Percentiles rank a stretch among this genome's conserved stretches.
phyloP scores from a whole-genome alignment of 768 basidiomycete species.

The Tricholoma furcatifolium region DNA sequence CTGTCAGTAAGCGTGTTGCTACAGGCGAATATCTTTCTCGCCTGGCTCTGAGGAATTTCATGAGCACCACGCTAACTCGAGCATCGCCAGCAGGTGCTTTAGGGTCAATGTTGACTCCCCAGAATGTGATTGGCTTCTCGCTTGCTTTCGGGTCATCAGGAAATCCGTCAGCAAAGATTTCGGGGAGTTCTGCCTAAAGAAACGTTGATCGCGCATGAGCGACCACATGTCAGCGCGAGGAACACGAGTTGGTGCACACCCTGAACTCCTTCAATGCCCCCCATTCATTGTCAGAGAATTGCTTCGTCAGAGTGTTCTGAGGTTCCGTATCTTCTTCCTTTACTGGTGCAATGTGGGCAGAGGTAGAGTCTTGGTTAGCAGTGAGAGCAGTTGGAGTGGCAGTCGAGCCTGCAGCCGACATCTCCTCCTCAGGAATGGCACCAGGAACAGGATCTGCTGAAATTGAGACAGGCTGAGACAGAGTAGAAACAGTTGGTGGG shows the following conservation, averaged over 20 bases:
- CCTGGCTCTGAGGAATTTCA: conserved; percentile 84
- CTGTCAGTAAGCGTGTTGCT: neutral
- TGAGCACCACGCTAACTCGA: conserved; percentile 68
- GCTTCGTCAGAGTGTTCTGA: conserved; percentile 65
- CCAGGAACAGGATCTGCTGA: conserved; percentile 5
- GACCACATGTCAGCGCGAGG: neutral
- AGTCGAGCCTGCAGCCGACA: conserved; percentile 6
- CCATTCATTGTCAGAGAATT: conserved; percentile 76
- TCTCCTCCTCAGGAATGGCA: conserved; percentile 8
- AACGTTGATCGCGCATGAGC: no score
- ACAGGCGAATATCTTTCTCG: conserved; percentile 20
- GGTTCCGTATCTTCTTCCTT: conserved; percentile 43
- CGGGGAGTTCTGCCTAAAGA: conserved; percentile 42
- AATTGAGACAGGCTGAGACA: conserved; percentile 9
- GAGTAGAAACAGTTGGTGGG: conserved; percentile 10
- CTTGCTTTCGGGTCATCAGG: conserved; percentile 54
- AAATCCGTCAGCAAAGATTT: conserved; percentile 58
- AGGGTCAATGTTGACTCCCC: conserved; percentile 74
- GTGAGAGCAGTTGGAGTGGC: neutral
- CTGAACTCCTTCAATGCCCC: conserved; percentile 64
- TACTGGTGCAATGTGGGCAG: neutral
- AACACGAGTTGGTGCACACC: conserved; percentile 36
- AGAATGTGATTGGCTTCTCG: conserved; percentile 53
- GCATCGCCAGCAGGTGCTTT: conserved; percentile 48
- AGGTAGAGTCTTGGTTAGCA: neutral